These are phyloP conservation scores for Plenodomus lindquistii DNA, from an alignment of 2,329 filamentous ascomycete genomes.

Conservation along the genomic window DNA sequence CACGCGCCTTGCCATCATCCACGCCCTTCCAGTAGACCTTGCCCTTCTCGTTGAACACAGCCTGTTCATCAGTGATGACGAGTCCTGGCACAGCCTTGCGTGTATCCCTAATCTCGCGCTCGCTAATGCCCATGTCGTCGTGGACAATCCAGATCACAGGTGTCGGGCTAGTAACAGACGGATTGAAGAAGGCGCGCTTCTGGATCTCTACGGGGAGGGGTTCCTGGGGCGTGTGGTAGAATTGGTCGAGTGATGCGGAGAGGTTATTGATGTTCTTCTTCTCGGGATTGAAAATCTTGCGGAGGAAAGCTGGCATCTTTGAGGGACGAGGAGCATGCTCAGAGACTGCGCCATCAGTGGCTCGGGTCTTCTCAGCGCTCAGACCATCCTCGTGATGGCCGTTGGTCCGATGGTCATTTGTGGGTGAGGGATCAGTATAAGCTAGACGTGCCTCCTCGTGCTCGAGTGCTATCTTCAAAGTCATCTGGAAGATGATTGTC, in stretches of 20 bases:
- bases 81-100: slow-evolving; percentile 44
- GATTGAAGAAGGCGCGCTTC: slow-evolving; percentile 50
- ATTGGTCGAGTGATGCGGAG: slow-evolving; percentile 35
- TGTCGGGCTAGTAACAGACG: slow-evolving; percentile 48
- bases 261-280: slow-evolving; percentile 35
- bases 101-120: slow-evolving; percentile 48
- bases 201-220: slow-evolving; percentile 40
- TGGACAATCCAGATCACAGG: slow-evolving; percentile 52
- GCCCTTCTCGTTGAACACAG: slow-evolving; percentile 51
- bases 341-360: slow-evolving; percentile 9
- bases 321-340: slow-evolving; percentile 25
- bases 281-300: slow-evolving; percentile 39
- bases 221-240: slow-evolving; percentile 38
- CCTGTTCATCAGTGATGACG: slow-evolving; percentile 51
- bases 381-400: slow-evolving; percentile 29
- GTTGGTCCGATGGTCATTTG: slow-evolving; percentile 18
- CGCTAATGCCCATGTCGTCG: slow-evolving; percentile 50
- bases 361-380: slow-evolving; percentile 19
- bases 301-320: slow-evolving; percentile 37
- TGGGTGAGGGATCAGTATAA: slow-evolving; percentile 28
- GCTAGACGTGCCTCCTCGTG: slow-evolving; percentile 36
- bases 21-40: slow-evolving; percentile 48
- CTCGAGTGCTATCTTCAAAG: slow-evolving; percentile 37
- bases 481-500: slow-evolving; percentile 49
- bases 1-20: slow-evolving; percentile 45